Evolutionary conservation across 2,329 filamentous ascomycete species (phyloP).

Genomic region (Claviceps quebecensis): DNA sequence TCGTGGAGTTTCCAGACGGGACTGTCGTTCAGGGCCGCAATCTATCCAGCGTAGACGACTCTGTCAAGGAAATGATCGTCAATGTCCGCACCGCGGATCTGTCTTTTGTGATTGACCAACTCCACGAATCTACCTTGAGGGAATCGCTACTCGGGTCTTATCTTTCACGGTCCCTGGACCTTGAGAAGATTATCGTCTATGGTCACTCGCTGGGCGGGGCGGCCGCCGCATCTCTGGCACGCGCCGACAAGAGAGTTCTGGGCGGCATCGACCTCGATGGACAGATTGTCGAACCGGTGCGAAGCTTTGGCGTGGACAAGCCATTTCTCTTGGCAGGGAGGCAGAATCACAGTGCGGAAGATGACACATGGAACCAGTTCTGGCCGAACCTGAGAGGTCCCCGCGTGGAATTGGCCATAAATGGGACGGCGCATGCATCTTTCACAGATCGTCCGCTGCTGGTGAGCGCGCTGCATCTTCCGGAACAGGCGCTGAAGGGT

Average conservation of each 20-base stretch:
- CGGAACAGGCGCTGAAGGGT: conserved; percentile 3
- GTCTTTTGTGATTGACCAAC: conserved; percentile 21
- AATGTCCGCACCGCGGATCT: conserved; percentile 21
- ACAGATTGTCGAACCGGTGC: conserved; percentile 14
- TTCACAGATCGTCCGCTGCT: conserved; percentile 19
- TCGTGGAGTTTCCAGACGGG: conserved; percentile 33
- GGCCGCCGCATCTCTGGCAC: conserved; percentile 14
- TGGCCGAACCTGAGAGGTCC: conserved; percentile 14
- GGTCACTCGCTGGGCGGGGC: conserved; percentile 28
- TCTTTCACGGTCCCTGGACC: conserved; percentile 13
- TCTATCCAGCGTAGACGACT: conserved; percentile 1
- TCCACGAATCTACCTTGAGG: conserved; percentile 11
- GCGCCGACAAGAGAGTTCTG: conserved; percentile 10
- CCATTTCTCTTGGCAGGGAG: conserved; percentile 19
- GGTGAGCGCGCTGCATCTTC: conserved; percentile 12
- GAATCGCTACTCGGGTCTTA: conserved; percentile 7
- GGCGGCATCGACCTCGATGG: conserved; percentile 30
- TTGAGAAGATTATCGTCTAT: conserved; percentile 11
- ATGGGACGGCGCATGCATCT: conserved; percentile 16
- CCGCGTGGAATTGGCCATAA: conserved; percentile 13
- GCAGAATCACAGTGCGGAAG: conserved; percentile 15
- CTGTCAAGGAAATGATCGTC: conserved; percentile 6
- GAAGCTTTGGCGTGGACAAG: not conserved
- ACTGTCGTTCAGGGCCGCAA: conserved; percentile 13
- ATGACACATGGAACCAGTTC: conserved; percentile 19